Conservation (phyloP, 305 asterid genomes). For the Fraxinus albicans region DNA sequence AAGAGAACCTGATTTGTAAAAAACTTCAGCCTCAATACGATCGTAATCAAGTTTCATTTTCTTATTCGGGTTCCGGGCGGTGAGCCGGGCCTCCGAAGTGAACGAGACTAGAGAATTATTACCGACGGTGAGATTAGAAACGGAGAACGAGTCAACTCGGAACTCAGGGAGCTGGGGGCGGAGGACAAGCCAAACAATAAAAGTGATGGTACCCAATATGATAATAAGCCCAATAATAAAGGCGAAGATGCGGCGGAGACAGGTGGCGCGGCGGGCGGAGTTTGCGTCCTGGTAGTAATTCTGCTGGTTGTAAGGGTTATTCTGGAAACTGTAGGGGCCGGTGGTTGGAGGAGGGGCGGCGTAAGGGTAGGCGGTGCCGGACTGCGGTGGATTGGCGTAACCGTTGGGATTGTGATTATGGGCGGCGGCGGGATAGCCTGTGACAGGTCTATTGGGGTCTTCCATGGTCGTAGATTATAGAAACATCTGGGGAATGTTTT, state of each 20-base stretch:
- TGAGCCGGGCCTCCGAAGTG: constrained; percentile 37
- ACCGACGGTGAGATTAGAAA: constrained; percentile 27
- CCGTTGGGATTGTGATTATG: constrained; percentile 27
- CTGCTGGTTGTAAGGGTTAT: constrained; percentile 25
- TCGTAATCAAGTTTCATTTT: constrained; percentile 45
- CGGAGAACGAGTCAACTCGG: constrained; percentile 30
- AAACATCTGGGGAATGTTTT: not conserved
- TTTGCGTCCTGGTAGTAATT: constrained; percentile 11
- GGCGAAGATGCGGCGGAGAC: constrained; percentile 33
- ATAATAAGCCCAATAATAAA: constrained; percentile 19
- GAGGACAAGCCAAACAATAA: constrained; percentile 34
- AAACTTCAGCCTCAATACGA: constrained; percentile 32
- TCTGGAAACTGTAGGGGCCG: constrained; percentile 5
- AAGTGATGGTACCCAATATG: constrained; percentile 18
- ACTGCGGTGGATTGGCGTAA: constrained; percentile 14
- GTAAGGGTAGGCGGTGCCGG: constrained; percentile 32
- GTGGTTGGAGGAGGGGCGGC: constrained; percentile 18
- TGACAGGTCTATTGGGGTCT: constrained; percentile 30
- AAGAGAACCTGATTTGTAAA: constrained; percentile 24
- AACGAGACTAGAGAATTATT: constrained; percentile 27
- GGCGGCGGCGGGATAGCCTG: constrained; percentile 37
- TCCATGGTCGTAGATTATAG: constrained; percentile 15
- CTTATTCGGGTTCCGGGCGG: constrained; percentile 56
- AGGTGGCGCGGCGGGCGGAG: constrained; percentile 26
- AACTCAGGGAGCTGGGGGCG: constrained; percentile 40